These are phyloP conservation scores for Talaromyces thailandensis DNA, from an alignment of 495 filamentous ascomycete genomes.

Conservation along the genomic window DNA sequence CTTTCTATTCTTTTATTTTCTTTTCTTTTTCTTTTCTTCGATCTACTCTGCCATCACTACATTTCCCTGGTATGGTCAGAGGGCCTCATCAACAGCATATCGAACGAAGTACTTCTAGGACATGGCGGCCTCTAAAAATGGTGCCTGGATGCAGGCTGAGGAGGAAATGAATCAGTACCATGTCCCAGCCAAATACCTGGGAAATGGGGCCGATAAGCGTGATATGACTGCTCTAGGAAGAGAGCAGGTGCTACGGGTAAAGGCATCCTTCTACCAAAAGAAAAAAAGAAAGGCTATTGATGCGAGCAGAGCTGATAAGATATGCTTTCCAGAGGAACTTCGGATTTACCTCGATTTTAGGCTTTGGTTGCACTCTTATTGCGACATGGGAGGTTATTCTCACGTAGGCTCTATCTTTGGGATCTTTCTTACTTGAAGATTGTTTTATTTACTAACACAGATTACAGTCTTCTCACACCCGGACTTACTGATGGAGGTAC, in stretches of 20 bases:
- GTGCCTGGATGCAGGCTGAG: background rate
- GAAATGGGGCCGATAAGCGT: constrained; percentile 25
- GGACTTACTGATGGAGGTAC: constrained; percentile 47
- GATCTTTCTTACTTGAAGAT: background rate
- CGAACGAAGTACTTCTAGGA: background rate
- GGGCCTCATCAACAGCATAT: background rate
- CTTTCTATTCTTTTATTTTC: background rate
- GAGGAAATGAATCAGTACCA: constrained; percentile 7
- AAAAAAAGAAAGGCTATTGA: background rate
- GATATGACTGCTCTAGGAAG: constrained; percentile 38
- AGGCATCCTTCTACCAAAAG: background rate
- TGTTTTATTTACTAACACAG: constrained; percentile 5
- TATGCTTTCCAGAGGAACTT: constrained; percentile 35
- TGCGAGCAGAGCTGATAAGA: background rate
- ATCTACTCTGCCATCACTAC: background rate
- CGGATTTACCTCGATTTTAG: constrained; percentile 38
- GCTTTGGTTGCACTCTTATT: constrained; percentile 36
- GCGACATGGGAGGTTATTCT: constrained; percentile 39
- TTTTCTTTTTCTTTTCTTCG: background rate
- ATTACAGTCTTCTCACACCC: constrained; percentile 25
- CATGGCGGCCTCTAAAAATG: background rate
- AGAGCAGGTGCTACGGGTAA: constrained; percentile 35
- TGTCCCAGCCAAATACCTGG: constrained; percentile 31
- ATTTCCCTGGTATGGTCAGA: background rate
- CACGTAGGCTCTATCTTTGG: constrained; percentile 19